Conservation (phyloP, 306 rosid species). For the Cucurbita pepo region DNA sequence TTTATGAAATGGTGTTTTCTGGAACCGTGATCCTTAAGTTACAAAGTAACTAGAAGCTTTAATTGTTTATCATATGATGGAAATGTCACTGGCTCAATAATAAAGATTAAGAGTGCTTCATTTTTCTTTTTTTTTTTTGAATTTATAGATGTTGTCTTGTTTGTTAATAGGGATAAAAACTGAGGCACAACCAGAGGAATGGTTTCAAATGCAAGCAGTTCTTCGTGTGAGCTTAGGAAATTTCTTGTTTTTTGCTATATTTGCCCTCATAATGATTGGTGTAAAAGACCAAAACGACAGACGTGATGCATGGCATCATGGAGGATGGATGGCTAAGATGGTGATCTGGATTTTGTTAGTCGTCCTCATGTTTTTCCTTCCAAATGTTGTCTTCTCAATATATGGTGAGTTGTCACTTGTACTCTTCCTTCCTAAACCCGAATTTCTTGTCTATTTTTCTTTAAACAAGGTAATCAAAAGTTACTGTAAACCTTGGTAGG, state of each 20-base stretch:
- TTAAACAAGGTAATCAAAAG: neutral
- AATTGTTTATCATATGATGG: neutral
- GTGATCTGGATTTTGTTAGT: conserved; percentile 70
- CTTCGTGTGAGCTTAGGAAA: conserved; percentile 94
- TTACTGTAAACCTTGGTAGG: neutral
- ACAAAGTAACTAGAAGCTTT: neutral
- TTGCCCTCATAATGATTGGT: conserved; percentile 87
- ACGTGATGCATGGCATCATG: conserved; percentile 96
- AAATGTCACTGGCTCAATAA: neutral
- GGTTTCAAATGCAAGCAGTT: conserved; percentile 81
- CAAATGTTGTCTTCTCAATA: conserved; percentile 34
- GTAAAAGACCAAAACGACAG: conserved; percentile 80
- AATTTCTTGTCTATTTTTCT: neutral
- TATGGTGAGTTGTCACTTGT: conserved; percentile 40
- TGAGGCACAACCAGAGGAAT: conserved; percentile 41
- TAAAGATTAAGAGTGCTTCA: neutral
- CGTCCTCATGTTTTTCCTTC: conserved; percentile 70
- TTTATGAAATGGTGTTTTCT: neutral
- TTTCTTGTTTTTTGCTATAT: conserved; percentile 58
- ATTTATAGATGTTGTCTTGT: neutral
- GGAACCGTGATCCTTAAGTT: neutral
- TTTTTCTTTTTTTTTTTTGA: neutral
- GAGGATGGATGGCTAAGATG: conserved; percentile 76
- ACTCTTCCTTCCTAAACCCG: neutral
- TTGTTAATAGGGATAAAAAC: conserved; percentile 46